A percentile compares a stretch with the other conserved stretches of the same genome.
Evolutionary conservation across 495 filamentous ascomycete species (phyloP).

Genomic region (Aspergillus campestris): DNA sequence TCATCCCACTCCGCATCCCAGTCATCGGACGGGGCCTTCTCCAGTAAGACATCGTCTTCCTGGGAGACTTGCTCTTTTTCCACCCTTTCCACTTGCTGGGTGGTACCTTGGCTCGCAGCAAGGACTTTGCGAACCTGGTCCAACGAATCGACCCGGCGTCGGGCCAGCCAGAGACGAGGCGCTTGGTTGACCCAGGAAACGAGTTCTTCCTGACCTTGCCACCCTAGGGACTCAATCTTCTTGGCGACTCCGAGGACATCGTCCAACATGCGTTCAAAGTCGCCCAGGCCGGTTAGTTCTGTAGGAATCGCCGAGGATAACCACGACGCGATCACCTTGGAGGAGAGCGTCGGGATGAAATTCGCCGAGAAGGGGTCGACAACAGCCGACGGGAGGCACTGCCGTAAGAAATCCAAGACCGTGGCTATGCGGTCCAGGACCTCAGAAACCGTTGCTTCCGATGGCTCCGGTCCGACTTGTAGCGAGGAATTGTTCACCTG

Average conservation of each 20-base stretch:
- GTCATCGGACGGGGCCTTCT: constrained; percentile 50
- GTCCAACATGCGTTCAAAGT: constrained; percentile 58
- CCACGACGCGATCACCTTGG: constrained; percentile 61
- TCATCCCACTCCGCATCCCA: constrained; percentile 75
- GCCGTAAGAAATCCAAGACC: constrained; percentile 57
- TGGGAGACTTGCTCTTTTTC: constrained; percentile 72
- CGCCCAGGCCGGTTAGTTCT: constrained; percentile 55
- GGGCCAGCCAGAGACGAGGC: constrained; percentile 77
- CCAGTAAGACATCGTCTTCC: constrained; percentile 54
- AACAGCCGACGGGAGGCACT: constrained; percentile 56
- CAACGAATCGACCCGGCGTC: constrained; percentile 67
- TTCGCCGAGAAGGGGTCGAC: constrained; percentile 51
- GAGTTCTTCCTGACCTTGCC: constrained; percentile 61
- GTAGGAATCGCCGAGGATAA: constrained; percentile 68
- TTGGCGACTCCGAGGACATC: constrained; percentile 54
- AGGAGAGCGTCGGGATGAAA: constrained; percentile 58
- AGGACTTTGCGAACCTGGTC: constrained; percentile 63
- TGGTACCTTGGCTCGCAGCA: constrained; percentile 50
- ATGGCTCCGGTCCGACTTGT: constrained; percentile 20
- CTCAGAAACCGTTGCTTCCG: constrained; percentile 19
- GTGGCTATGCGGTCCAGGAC: constrained; percentile 42
- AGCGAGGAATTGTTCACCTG: constrained; percentile 23
- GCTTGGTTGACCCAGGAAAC: constrained; percentile 73
- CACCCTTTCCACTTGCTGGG: constrained; percentile 65
- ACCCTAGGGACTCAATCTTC: constrained; percentile 51